Base-by-base conservation (phyloP, 148 eudicot species). In the Vaccinium vitisidaea region DNA sequence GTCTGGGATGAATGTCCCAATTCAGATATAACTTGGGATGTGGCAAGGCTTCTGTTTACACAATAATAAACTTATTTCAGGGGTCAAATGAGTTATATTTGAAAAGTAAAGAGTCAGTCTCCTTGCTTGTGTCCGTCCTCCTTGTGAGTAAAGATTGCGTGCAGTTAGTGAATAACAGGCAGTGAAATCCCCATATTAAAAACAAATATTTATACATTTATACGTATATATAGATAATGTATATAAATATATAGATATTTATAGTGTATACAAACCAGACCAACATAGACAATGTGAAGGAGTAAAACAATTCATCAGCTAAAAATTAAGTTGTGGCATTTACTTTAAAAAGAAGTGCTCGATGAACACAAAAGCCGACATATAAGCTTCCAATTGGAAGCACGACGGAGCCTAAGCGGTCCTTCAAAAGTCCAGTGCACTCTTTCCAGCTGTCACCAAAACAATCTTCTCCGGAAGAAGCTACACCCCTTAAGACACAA, bases 321-420 rank as follows among this genome's bases (percentile, higher is more conserved):
- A 46, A 80, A 12, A 70, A 54, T 55, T 52, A 15, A 67, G 52
- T 65, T 43, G 21, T 19, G n/a, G 32, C 55, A 79, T 90, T 86
- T 91, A 92, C 96, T 89, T 93, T 93, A 84, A 92, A 93, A 50
- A 93, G 87, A 83, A 93, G 80, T 48, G 96, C 93, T 77, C 96
- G 93, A 73, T 93, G 96, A 82, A 90, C 90, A 83, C 96, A 93
- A 49, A 91, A 88, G 83, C 96, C 96, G 30, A 88, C 83, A 75
- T 92, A 91, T 82, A 93, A 80, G 87, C 92, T 89, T 82, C 96
- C 96, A 84, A 91, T 85, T 53, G 96, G 94, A 92, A 92, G 88
- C 83, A 90, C 90, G 19, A 92, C 86, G 79, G 96, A 92, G 73
- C 93, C 92, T 83, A 91, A 55, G 83, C 91, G 84, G 69, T 85